Conservation (phyloP, 768 basidiomycete genomes). For the Kwoniella bestiolae region DNA sequence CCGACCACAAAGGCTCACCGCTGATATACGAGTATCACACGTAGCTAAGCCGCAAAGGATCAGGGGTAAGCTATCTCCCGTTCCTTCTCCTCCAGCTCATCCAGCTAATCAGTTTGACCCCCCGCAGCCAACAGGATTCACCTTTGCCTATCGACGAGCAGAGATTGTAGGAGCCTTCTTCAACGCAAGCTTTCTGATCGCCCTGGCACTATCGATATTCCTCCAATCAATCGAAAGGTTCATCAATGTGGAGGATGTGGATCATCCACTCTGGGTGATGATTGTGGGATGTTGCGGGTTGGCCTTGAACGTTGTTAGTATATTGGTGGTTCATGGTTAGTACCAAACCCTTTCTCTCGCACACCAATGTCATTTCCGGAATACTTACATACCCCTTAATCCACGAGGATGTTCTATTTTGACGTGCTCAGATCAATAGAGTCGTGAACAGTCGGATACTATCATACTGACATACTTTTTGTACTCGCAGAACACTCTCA, state of each 20-base stretch:
- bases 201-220: constrained; percentile 64
- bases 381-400: no score
- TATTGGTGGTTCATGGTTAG: constrained; percentile 62
- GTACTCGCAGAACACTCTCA: neutral
- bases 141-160: constrained; percentile 65
- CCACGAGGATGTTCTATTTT: no score
- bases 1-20: neutral
- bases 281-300: constrained; percentile 64
- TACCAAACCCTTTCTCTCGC: constrained; percentile 38
- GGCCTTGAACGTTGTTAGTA: constrained; percentile 62
- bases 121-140: constrained; percentile 62
- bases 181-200: constrained; percentile 65
- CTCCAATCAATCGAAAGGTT: constrained; percentile 66
- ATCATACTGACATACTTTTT: neutral
- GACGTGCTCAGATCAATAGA: no score
- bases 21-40: neutral
- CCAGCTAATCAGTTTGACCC: constrained; percentile 21
- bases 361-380: no score
- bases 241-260: constrained; percentile 61
- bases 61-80: neutral
- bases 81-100: neutral
- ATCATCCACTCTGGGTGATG: constrained; percentile 61
- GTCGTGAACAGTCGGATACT: no score
- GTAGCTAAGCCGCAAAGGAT: constrained; percentile 1
- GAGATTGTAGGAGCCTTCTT: constrained; percentile 66